A percentile compares a stretch with the other conserved stretches of the same genome.
Conservation (phyloP, 371 early-diverging fungal species). For the Haplosporangium sp. region DNA sequence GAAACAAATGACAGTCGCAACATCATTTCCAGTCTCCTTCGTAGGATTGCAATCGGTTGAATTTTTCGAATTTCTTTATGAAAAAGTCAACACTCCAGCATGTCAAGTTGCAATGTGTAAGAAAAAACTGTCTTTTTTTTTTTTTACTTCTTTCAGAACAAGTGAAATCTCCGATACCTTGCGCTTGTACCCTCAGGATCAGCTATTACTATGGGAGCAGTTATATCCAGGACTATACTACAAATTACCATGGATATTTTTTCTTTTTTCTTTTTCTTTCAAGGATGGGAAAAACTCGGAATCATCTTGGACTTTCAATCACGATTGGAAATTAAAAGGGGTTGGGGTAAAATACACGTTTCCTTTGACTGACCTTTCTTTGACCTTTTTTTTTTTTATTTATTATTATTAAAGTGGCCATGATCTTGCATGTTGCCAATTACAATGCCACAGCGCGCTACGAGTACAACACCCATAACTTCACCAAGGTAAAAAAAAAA, state of each 20-base stretch:
- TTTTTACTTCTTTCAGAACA: too few species aligned
- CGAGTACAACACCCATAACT: slow-evolving; percentile 58
- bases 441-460: slow-evolving; percentile 64
- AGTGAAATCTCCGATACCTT: background rate
- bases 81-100: slow-evolving; percentile 42
- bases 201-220: background rate
- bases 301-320: background rate
- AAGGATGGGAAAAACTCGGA: background rate
- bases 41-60: slow-evolving; percentile 33
- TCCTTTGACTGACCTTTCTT: background rate
- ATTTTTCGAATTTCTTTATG: slow-evolving; percentile 45
- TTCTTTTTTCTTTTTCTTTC: background rate
- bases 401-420: slow-evolving; percentile 32
- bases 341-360: too few species aligned
- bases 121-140: background rate
- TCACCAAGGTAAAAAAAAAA: slow-evolving; percentile 57
- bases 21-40: slow-evolving; percentile 31
- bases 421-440: slow-evolving; percentile 64
- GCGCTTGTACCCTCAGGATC: background rate
- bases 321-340: background rate
- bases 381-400: background rate
- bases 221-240: background rate
- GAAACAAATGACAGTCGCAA: slow-evolving; percentile 26
- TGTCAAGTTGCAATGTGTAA: slow-evolving; percentile 52
- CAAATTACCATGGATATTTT: background rate